Percentiles rank a stretch among this genome's conserved stretches.
Conservation (phyloP, 306 rosid species). For the Ceratonia siliqua region DNA sequence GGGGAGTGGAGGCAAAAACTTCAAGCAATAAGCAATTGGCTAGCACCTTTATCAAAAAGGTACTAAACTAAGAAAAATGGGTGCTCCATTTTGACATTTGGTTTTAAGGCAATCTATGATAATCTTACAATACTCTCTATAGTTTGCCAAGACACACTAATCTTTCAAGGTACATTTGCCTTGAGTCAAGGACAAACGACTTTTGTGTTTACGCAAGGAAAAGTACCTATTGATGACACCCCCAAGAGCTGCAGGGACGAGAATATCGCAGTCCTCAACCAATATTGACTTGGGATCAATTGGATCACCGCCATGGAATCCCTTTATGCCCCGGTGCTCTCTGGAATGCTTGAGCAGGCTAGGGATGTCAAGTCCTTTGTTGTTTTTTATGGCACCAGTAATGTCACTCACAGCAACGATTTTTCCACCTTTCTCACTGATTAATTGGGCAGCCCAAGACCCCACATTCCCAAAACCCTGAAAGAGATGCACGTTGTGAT, state of each 20-base stretch:
- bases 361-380: conserved; percentile 74
- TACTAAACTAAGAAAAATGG: background rate
- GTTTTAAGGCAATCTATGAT: conserved; percentile 1
- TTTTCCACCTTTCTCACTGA: conserved; percentile 79
- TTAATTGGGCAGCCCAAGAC: conserved; percentile 88
- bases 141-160: background rate
- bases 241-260: conserved; percentile 95
- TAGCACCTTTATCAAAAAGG: conserved; percentile 1
- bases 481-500: conserved; percentile 9
- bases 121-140: background rate
- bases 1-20: background rate
- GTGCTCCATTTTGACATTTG: background rate
- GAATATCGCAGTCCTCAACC: conserved; percentile 81
- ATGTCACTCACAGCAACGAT: conserved; percentile 89
- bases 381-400: conserved; percentile 77
- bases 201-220: background rate
- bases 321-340: conserved; percentile 65
- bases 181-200: background rate
- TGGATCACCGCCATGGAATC: conserved; percentile 70
- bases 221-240: conserved; percentile 89
- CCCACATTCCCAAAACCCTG: conserved; percentile 98
- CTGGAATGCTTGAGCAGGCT: conserved; percentile 62
- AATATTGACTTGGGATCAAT: conserved; percentile 63
- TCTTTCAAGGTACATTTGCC: background rate
- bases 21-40: background rate